phyloP scores from a whole-genome alignment of 2,329 filamentous ascomycete species.

The Aspergillus sp. region DNA sequence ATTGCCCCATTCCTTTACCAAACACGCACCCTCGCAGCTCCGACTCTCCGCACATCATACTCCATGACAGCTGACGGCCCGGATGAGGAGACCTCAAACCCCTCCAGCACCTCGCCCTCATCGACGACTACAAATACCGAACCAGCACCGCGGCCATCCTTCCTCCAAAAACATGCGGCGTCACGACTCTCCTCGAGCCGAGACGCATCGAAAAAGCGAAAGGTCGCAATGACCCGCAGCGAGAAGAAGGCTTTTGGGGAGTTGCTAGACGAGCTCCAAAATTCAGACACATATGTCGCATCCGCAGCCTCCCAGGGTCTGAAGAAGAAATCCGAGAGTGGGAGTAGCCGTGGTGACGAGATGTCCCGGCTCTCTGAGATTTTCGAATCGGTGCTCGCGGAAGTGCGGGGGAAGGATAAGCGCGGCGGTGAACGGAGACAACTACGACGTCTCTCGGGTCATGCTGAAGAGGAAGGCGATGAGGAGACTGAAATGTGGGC shows the following conservation, averaged over 20 bases:
- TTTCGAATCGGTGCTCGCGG: constrained; percentile 18
- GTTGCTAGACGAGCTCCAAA: constrained; percentile 12
- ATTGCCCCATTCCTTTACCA: constrained; percentile 65
- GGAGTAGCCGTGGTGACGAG: constrained; percentile 12
- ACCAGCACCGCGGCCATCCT: constrained; percentile 14
- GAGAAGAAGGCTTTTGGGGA: constrained; percentile 17
- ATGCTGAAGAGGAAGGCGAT: neutral
- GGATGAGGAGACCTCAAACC: neutral
- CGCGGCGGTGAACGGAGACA: neutral
- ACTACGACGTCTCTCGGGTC: neutral
- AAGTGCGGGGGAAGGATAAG: constrained; percentile 5
- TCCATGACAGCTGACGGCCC: neutral
- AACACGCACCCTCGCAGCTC: constrained; percentile 52
- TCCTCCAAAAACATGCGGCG: constrained; percentile 10
- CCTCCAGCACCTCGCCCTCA: neutral
- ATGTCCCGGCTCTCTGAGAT: constrained; percentile 19
- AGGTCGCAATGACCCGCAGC: constrained; percentile 13
- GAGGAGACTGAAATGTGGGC: neutral
- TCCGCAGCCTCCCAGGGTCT: neutral
- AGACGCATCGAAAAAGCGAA: neutral
- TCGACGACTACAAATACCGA: neutral
- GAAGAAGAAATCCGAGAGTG: constrained; percentile 4
- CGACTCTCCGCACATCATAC: constrained; percentile 1
- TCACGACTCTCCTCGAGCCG: neutral
- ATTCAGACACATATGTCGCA: neutral